Evolutionary conservation across 2,329 filamentous ascomycete species (phyloP), one percentile per base, ranked within the genome.

Genomic region (Aspergillus nomiae): DNA sequence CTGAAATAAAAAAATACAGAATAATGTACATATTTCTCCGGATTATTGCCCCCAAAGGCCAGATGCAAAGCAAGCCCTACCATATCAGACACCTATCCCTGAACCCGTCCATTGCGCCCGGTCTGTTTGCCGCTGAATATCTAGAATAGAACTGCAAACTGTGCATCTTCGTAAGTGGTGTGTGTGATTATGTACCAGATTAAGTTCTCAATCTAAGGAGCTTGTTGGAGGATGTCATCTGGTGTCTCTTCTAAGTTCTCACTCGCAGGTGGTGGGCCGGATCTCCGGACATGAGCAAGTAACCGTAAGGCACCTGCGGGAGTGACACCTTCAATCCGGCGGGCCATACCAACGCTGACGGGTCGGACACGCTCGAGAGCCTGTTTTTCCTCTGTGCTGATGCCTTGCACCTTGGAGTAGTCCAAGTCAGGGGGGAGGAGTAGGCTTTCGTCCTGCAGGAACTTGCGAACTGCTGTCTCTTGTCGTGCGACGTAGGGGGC

Each of bases 331-430:
- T 99, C 95, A 12, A 97, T 87, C 16, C 95, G 83, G 56, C 92
- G 85, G 36, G 94, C 94, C 84, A 97, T 95, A 0, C 92, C 94
- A 26, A 99, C 83, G 64, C 87, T 96, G 78, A 96, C 92, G 0
- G 95, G 95, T 58, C 87, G 82, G 1, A 92, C 90, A 2, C 83
- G 81, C 63, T 86, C 85, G 41, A 99, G 82, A 4, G 90, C 85
- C 32, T 87, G 84, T 77, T 87, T 89, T 81, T 98, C 95, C 63
- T 92, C 93, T 43, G 88, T 85, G 61, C 91, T 93, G 58, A 99
- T 81, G 0, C 93, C 93, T 38, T 85, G 82, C 0, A 99, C 84
- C 14, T 77, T 71, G 50, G 87, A 84, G 71, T 97, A 99, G 70
- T 97, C 88, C 16, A 98, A 76, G 67, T 93, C 88, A 0, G 83